Base-by-base conservation (phyloP, 108 stramenopile genomes). In the Poteriospumella lacustris region DNA sequence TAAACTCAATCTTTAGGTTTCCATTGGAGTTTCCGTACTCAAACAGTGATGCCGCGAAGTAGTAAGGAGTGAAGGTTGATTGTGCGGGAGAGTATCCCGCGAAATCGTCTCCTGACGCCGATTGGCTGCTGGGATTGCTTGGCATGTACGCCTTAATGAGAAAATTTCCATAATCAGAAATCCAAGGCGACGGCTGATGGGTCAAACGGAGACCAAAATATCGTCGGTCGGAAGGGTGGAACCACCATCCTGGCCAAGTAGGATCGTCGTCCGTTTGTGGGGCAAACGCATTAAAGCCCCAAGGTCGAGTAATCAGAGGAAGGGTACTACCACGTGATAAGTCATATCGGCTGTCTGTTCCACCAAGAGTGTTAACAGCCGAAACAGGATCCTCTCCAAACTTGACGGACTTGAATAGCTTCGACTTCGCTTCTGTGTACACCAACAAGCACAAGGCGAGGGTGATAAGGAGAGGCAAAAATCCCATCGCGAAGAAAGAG, bases 151-250 rank as follows among this genome's bases (percentile, higher is more conserved):
- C 70, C 31, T 44, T 73, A 24, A 73, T 3, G 5, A 56, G 3
- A 42, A 73, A 80, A 28, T 0, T 39, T 31, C 81, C 81, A 43
- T 82, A 82, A 68, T 82, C 81, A 24, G 76, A 62, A 34, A 82
- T 82, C 81, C 81, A 82, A n/a, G 81, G 81, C 24, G 68, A 72
- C 36, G 81, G 81, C 69, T 82, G 81, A n/a, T 82, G 81, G 33
- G 76, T 81, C 19, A 43, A 38, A 12, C 77, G 36, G n/a, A 73
- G 12, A 38, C 70, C 70, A 73, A 19, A 68, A 40, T 39, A 68
- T 42, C 44, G 15, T 52, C 43, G 3, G 24, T 73, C 70, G 5
- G 43, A 73, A 15, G 70, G 70, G 70, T 73, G 70, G 36, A 73
- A 73, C 70, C 70, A 73, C 70, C 70, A 73, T 56, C 19, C 9